Base-by-base conservation (phyloP, 306 rosid genomes). In the Begonia loranthoides region DNA sequence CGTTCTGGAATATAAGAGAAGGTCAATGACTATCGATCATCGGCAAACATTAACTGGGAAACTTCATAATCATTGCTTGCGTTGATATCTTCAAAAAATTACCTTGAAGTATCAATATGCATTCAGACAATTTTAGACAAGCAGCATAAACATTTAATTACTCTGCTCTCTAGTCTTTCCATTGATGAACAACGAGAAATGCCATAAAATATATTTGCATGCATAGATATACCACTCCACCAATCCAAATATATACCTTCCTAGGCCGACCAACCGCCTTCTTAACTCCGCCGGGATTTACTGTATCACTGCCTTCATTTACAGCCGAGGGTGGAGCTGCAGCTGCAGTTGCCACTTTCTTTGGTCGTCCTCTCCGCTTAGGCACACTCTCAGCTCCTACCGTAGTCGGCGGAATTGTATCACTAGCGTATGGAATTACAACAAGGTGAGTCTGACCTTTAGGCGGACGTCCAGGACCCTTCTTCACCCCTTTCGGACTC, bases 231-330 rank as follows among this genome's bases (percentile, higher is more conserved):
- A 19, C 22, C 22, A 19, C 22, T 19, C 22, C 22, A 28, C 22
- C 22, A 28, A 28, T 28, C 1, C 36, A 28, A 5, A 28, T 13
- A 15, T 48, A 59, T 65, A 87, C 96, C 96, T 87, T 87, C 71
- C 22, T 82, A 0, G 96, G 96, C 22, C 96, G 80, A 8, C 96
- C 96, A 13, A 79, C 86, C 0, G 87, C 71, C 74, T 80, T 66
- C 14, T 43, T 57, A 17, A 55, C 47, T 1, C 66, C 68, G 0
- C 67, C 63, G 17, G 57, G 45, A 47, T 62, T 59, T 3, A 63
- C 60, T 10, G 77, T 74, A 4, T 74, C 63, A 10, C 82, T 64
- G n/a, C 59, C 60, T 8, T 17, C 59, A n/a, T 14, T 21, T 15
- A 13, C 17, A 9, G 39, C 50, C 33, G 5, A 5, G 3, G 13